A percentile compares a stretch with the other conserved stretches of the same genome.
phyloP scores from a whole-genome alignment of 768 basidiomycete species.

The Auricularia sp. region DNA sequence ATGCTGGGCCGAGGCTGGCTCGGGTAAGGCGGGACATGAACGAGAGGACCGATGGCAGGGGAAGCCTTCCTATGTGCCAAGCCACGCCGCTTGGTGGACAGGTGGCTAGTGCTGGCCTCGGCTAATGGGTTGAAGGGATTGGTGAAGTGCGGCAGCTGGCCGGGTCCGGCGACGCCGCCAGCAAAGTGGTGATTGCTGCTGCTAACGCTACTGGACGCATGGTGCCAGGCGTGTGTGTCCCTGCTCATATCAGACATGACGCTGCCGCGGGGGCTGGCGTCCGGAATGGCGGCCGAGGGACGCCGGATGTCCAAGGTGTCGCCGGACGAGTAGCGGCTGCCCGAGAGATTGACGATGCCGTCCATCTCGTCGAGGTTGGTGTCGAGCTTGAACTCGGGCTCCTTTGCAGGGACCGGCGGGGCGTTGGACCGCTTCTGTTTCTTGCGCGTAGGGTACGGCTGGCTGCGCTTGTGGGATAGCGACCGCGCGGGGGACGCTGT shows the following conservation, averaged over 20 bases:
- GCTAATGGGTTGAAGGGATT: constrained; percentile 27
- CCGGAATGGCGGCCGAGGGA: constrained; percentile 6
- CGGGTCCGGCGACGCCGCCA: constrained; percentile 9
- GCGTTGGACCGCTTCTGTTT: background rate
- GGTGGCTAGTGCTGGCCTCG: background rate
- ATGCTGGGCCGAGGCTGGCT: background rate
- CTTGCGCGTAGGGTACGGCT: background rate
- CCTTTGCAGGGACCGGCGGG: constrained; percentile 22
- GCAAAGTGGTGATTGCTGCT: background rate
- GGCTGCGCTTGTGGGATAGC: background rate
- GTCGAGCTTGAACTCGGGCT: constrained; percentile 41
- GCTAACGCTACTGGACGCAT: background rate
- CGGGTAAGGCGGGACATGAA: background rate
- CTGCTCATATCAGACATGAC: background rate
- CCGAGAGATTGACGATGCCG: constrained; percentile 58
- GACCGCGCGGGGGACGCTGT: background rate
- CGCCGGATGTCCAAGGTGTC: constrained; percentile 3
- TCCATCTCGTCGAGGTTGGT: constrained; percentile 69
- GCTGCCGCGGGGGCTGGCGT: background rate
- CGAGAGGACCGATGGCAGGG: background rate
- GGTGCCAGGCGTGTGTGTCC: constrained; percentile 5
- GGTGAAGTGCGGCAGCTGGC: constrained; percentile 24
- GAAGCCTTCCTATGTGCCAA: background rate
- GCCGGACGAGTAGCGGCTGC: constrained; percentile 1
- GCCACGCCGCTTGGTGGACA: background rate